Base-by-base conservation (phyloP, 805 yeast genomes). In the Kazachstania bromeliacearum region DNA sequence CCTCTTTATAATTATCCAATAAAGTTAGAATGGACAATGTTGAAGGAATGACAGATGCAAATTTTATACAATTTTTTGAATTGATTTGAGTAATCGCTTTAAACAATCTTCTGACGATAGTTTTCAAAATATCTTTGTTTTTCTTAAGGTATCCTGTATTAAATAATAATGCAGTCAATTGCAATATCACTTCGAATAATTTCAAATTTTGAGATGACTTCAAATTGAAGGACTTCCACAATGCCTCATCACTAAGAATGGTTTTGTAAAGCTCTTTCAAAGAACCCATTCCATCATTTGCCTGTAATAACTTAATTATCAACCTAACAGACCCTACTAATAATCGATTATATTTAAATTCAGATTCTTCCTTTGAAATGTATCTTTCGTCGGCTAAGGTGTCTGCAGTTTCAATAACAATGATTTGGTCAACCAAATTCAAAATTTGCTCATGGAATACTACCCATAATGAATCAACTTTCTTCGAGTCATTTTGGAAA, bases 351-450 rank as follows among this genome's bases (percentile, higher is more conserved):
- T 76, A 83, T 52, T 83, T 84, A 14, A 75, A 59, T 20, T 64
- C 63, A 0, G 83, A 69, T 41, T 85, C 94, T 31, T 77, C 83
- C 33, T 69, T 70, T 3, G 75, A 68, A 14, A 77, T 70, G 46
- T 73, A 76, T 37, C 95, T 65, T 50, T 78, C 81, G 48, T 88
- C 96, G 2, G 88, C 76, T 15, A 88, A 56, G 0, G 85, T 70
- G 12, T 71, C 75, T 4, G 68, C 68, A 3, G 73, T 63, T 52
- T 87, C 95, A 22, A 60, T 54, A 12, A 69, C 55, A 7, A 84
- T 48, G 0, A 73, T 64, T 24, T 76, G 73, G 30, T 64, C 60
- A 9, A 75, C 63, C 41, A 71, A 76, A 33, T 71, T 71, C 13
- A 82, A 45, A 10, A 84, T 68, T 36, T 72, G 79, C 4, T 59